Evolutionary conservation across 257 asterid species (phyloP).

Genomic region (Scutellaria minor): DNA sequence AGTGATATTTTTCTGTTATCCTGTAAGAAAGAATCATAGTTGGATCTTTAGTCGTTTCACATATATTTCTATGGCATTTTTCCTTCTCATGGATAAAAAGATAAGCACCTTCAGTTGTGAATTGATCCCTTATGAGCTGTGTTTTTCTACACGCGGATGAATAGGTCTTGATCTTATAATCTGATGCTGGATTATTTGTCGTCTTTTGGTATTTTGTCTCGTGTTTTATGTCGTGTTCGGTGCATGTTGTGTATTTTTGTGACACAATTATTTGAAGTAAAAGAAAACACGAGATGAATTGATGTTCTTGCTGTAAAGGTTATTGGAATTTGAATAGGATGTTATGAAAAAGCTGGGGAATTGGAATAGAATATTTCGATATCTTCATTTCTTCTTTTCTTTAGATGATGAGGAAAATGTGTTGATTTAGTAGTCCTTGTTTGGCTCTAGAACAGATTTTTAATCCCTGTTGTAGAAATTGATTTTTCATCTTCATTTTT

Average conservation of each 20-base stretch:
- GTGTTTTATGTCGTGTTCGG: background rate
- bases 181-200: background rate
- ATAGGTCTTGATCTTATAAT: slow-evolving; percentile 2
- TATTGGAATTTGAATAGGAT: no score
- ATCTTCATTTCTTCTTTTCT: no score
- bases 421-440: no score
- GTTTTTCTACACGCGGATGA: background rate
- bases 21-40: background rate
- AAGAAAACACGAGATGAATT: no score
- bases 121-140: slow-evolving; percentile 4
- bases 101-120: background rate
- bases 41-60: background rate
- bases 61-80: background rate
- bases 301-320: no score
- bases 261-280: no score
- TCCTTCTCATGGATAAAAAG: background rate
- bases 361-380: no score
- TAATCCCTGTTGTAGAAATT: no score
- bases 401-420: no score
- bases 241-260: background rate
- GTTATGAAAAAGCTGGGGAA: no score
- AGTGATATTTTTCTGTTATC: slow-evolving; percentile 6
- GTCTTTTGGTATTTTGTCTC: background rate
- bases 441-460: no score
- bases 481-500: no score